Evolutionary conservation across 495 filamentous ascomycete species (phyloP).

Genomic region (Aspergillus cavernicola): DNA sequence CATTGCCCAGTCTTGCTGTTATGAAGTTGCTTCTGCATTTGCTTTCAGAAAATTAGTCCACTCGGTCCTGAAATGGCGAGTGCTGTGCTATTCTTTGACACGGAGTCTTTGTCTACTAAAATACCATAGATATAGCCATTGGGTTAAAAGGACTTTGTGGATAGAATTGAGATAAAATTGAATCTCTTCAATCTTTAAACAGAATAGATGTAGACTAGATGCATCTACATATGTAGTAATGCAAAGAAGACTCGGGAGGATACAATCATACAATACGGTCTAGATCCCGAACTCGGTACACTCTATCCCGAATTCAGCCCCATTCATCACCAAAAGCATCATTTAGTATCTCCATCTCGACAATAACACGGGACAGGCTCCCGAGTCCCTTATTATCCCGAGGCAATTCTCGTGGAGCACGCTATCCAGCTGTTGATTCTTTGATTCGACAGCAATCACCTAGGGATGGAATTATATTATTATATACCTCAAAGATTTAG

Average conservation of each 20-base stretch:
- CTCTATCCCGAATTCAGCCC: no score
- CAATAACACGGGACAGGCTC: conserved; percentile 19
- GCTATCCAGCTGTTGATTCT: background rate
- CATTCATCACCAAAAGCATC: no score
- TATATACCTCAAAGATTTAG: background rate
- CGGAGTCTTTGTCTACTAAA: background rate
- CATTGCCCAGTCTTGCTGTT: no score
- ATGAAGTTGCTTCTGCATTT: background rate
- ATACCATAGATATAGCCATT: conserved; percentile 3
- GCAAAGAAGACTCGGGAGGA: no score
- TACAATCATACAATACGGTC: no score
- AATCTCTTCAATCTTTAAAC: no score
- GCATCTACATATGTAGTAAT: no score
- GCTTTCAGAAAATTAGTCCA: background rate
- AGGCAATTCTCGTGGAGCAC: conserved; percentile 25
- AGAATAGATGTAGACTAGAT: no score
- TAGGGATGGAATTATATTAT: background rate
- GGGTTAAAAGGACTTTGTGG: background rate
- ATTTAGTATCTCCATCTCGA: no score
- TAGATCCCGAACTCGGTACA: background rate
- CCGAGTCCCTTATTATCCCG: conserved; percentile 32
- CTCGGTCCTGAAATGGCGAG: background rate
- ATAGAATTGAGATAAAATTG: background rate
- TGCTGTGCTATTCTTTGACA: background rate
- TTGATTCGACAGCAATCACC: conserved; percentile 1